Conservation (phyloP, 2,329 filamentous ascomycete species). For the Fusarium ambrosium region DNA sequence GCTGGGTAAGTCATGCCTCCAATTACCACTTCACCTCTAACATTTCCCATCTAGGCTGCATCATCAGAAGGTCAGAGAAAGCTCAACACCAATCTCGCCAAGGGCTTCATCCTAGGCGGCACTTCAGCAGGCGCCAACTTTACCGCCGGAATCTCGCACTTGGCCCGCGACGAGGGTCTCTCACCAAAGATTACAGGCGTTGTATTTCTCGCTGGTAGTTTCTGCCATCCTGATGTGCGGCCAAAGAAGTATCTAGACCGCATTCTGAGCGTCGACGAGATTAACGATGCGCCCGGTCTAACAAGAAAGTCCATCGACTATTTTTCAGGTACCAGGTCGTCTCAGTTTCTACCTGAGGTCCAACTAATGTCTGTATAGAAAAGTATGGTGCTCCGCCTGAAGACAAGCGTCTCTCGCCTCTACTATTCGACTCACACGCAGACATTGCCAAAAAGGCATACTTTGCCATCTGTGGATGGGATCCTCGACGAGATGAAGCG, state of each 20-base stretch:
- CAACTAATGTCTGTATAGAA: conserved; percentile 18
- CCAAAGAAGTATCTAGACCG: conserved; percentile 54
- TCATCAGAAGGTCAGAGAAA: conserved; percentile 43
- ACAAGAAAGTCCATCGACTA: conserved; percentile 55
- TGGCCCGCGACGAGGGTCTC: conserved; percentile 54
- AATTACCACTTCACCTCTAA: not conserved
- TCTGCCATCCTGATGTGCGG: conserved; percentile 56
- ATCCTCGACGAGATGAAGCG: conserved; percentile 63
- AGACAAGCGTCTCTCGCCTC: conserved; percentile 57
- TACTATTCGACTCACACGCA: conserved; percentile 51
- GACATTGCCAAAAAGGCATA: conserved; percentile 52
- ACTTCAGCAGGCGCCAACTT: conserved; percentile 67
- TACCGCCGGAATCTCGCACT: conserved; percentile 59
- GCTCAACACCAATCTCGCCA: conserved; percentile 56
- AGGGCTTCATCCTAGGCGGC: conserved; percentile 65
- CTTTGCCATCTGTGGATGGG: conserved; percentile 63
- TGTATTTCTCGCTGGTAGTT: conserved; percentile 60
- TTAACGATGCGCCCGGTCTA: conserved; percentile 49
- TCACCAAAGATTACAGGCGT: conserved; percentile 59
- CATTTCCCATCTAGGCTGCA: conserved; percentile 21
- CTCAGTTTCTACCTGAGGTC: too few species aligned
- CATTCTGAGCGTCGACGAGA: conserved; percentile 54
- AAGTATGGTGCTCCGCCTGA: conserved; percentile 46
- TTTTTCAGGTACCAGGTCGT: conserved; percentile 43
- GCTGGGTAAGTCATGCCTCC: conserved; percentile 38